Conservation (phyloP, 2,329 filamentous ascomycete species). For the Pestalotiopsis sp. region DNA sequence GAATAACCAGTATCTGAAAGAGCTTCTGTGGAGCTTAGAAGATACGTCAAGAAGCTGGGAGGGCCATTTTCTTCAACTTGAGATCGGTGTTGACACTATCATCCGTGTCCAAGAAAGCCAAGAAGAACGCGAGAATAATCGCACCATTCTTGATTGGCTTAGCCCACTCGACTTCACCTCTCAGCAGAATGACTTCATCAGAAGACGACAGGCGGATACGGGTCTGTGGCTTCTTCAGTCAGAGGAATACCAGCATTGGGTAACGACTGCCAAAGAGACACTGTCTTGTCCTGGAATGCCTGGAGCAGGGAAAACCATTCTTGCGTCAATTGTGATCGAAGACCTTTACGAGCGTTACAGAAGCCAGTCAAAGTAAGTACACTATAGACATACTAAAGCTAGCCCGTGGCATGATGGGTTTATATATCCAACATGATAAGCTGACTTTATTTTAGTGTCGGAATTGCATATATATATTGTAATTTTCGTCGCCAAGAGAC, state of each 20-base stretch:
- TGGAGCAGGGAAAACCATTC: conserved; percentile 50
- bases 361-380: too few species aligned
- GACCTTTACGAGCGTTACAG: conserved; percentile 27
- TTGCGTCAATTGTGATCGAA: conserved; percentile 42
- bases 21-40: too few species aligned
- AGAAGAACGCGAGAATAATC: not conserved
- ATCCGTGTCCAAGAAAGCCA: too few species aligned
- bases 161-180: conserved; percentile 33
- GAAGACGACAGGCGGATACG: conserved; percentile 10
- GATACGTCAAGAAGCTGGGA: too few species aligned
- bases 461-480: conserved; percentile 45
- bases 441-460: conserved; percentile 17
- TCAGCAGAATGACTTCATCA: conserved; percentile 42
- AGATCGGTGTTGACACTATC: too few species aligned
- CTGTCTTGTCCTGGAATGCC: conserved; percentile 50
- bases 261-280: conserved; percentile 23
- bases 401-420: too few species aligned
- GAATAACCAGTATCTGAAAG: too few species aligned
- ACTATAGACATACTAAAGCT: too few species aligned
- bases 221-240: conserved; percentile 20
- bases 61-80: too few species aligned
- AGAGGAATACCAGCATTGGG: conserved; percentile 14
- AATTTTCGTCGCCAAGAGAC: conserved; percentile 39
- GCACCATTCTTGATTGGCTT: conserved; percentile 39
- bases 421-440: not conserved